phyloP scores from a whole-genome alignment of 164 flowering plant genomes.

The Magnolia officinalis region DNA sequence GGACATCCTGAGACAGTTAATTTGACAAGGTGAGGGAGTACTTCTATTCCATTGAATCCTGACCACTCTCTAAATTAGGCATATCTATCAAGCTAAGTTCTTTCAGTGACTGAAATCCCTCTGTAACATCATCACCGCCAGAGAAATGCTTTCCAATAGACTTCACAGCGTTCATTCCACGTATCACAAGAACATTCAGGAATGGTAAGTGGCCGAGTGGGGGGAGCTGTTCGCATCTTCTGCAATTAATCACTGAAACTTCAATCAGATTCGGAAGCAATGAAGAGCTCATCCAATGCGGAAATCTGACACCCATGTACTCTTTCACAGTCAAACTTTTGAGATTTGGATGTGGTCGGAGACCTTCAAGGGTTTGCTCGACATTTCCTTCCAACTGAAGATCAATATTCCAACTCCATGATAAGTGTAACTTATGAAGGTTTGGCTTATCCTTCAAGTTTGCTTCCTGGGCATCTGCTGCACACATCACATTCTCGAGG shows the following conservation, averaged over 20 bases:
- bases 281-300: neutral
- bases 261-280: neutral
- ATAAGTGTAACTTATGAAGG: neutral
- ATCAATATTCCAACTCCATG: neutral
- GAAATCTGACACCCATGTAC: neutral
- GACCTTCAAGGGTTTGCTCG: neutral
- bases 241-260: neutral
- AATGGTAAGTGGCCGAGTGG: neutral
- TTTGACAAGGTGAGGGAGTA: neutral
- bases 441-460: neutral
- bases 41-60: neutral
- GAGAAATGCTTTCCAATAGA: neutral
- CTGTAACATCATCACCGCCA: neutral
- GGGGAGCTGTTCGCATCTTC: neutral
- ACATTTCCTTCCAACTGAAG: neutral
- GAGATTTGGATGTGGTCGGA: neutral
- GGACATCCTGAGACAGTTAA: neutral
- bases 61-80: neutral
- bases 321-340: neutral
- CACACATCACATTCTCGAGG: neutral
- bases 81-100: neutral
- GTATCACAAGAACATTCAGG: neutral
- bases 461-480: slow-evolving; percentile 3
- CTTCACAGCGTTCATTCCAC: neutral
- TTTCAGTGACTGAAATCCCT: neutral